Conservation (phyloP, 495 filamentous ascomycete species). For the Usnea hakonensis region DNA sequence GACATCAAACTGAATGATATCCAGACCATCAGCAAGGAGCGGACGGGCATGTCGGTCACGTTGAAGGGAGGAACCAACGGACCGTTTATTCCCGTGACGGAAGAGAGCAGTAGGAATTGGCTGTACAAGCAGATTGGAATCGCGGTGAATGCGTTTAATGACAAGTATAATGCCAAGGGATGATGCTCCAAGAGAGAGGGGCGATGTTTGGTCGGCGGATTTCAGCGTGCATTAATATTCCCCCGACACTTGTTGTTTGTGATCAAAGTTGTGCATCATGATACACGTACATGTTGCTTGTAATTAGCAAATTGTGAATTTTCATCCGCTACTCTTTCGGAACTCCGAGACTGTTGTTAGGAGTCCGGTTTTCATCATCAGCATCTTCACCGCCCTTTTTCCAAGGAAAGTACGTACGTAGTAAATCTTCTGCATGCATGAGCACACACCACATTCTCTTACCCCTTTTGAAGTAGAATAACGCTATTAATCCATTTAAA, state of each 20-base stretch:
- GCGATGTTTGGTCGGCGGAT: not conserved
- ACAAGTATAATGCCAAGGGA: constrained; percentile 58
- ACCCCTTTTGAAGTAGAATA: too few species aligned
- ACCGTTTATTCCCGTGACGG: constrained; percentile 86
- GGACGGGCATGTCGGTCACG: constrained; percentile 83
- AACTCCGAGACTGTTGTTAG: too few species aligned
- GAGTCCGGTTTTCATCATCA: too few species aligned
- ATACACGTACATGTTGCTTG: not conserved
- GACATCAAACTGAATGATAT: constrained; percentile 92
- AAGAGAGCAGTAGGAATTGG: constrained; percentile 83
- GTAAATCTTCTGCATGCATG: too few species aligned
- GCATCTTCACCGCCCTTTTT: too few species aligned
- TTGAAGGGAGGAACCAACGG: constrained; percentile 87
- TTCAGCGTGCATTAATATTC: constrained; percentile 6
- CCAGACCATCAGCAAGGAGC: constrained; percentile 92
- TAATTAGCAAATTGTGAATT: too few species aligned
- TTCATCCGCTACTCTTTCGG: too few species aligned
- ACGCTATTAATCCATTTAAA: too few species aligned
- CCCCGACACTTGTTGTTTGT: too few species aligned
- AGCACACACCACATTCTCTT: too few species aligned
- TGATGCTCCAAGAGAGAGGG: constrained; percentile 18
- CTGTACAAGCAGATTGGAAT: constrained; percentile 67
- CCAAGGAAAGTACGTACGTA: too few species aligned
- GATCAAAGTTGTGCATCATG: too few species aligned
- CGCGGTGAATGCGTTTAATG: constrained; percentile 64